Evolutionary conservation across 2,329 filamentous ascomycete genomes (phyloP).

Genomic region (Sporothrix inflata): DNA sequence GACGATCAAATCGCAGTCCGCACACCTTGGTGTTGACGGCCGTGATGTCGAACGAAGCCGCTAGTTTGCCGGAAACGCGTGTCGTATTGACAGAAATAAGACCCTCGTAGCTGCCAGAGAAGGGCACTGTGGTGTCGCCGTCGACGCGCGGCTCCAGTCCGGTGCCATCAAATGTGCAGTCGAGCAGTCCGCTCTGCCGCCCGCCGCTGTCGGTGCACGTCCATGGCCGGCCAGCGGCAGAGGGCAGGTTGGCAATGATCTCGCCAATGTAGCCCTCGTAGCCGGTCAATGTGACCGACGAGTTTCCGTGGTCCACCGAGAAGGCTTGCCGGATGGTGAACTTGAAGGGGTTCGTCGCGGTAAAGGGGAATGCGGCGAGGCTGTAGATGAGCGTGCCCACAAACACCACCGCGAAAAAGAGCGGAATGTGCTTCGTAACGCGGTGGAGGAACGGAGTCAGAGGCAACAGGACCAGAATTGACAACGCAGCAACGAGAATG

Average conservation of each 20-base stretch:
- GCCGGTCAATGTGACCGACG: constrained; percentile 70
- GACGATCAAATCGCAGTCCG: constrained; percentile 70
- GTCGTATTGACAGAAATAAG: constrained; percentile 71
- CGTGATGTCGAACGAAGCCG: constrained; percentile 66
- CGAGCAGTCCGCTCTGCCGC: constrained; percentile 56
- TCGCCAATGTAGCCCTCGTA: constrained; percentile 67
- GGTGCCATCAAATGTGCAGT: constrained; percentile 72
- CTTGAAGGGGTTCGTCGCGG: constrained; percentile 76
- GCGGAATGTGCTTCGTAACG: constrained; percentile 78
- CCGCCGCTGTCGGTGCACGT: constrained; percentile 51
- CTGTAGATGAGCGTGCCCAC: constrained; percentile 82
- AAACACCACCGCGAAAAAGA: constrained; percentile 74
- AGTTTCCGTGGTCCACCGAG: constrained; percentile 73
- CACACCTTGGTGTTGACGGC: constrained; percentile 80
- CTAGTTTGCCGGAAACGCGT: constrained; percentile 39
- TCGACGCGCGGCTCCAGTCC: constrained; percentile 38
- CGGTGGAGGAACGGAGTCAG: constrained; percentile 84
- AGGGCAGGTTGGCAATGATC: constrained; percentile 71
- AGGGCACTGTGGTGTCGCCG: constrained; percentile 63
- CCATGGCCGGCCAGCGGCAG: constrained; percentile 64
- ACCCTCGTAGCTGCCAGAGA: constrained; percentile 52
- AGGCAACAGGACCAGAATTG: constrained; percentile 74
- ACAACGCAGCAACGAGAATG: constrained; percentile 67
- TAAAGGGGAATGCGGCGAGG: constrained; percentile 86
- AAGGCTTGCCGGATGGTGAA: constrained; percentile 83